Base-by-base conservation (phyloP, 2,329 filamentous ascomycete genomes). In the Trichoderma pleuroti region DNA sequence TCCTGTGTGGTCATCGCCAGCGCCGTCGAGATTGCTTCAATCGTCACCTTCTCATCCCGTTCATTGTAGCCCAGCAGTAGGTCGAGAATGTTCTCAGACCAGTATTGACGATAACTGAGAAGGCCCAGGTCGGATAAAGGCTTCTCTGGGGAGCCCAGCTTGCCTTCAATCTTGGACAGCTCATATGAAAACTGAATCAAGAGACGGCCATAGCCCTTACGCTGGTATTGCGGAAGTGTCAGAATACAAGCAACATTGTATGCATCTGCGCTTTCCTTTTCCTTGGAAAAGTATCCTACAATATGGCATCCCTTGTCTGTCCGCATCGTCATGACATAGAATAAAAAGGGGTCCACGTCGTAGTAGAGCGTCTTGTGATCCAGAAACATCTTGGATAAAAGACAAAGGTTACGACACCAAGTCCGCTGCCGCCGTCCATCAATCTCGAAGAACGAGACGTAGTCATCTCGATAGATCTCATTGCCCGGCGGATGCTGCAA, bases 201-300 rank as follows among this genome's bases (percentile, higher is more conserved):
- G 14, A 99, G 86, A 72, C 93, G 91, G 28, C 97, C 96, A 76
- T 96, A 98, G 0, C 96, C 96, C 78, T 97, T 96, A 28, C 96
- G 90, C 81, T 99, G 96, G 76, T 97, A 98, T 79, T 99, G 97
- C 0, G 96, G 96, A 4, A 99, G 85, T 0, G 96, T 99, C 71
- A 99, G 85, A 79, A 99, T 99, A 87, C 97, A 99, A 5, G 96
- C 97, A 36, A 99, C 91, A 78, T 99, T 99, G 86, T 98, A 99
- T 34, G 93, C 93, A 76, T 99, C 97, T 0, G 94, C 94, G 49
- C 92, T 95, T 81, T 99, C 96, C 76, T 99, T 99, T 81, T 99
- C 96, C 80, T 99, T 99, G 70, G 93, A 97, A 81, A 99, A 99
- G 79, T 98, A 99, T n/a, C 96, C 96, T n/a, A 99, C 93, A 63